phyloP scores from a whole-genome alignment of 768 basidiomycete species.

The Neoboletus magnificus region DNA sequence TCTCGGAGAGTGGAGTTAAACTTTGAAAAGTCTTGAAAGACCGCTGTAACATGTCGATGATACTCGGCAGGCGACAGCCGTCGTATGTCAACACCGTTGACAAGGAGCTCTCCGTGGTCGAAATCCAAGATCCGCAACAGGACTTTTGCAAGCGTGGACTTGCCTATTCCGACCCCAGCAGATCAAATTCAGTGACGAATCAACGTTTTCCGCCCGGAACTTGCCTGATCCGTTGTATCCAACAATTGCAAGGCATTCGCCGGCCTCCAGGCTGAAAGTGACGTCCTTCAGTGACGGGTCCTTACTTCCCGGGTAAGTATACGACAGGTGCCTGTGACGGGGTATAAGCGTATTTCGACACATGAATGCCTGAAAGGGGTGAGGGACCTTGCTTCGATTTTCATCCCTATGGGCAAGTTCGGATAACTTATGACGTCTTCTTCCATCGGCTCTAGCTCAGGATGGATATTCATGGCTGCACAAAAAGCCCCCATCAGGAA shows the following conservation, averaged over 20 bases:
- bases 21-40: conserved; percentile 84
- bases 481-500: conserved; percentile 87
- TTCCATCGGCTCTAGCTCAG: conserved; percentile 59
- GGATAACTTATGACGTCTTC: conserved; percentile 51
- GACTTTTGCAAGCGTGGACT: conserved; percentile 83
- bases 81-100: conserved; percentile 71
- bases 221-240: conserved; percentile 81
- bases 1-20: conserved; percentile 75
- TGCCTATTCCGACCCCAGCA: conserved; percentile 46
- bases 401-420: conserved; percentile 53
- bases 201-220: conserved; percentile 21
- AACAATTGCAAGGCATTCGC: conserved; percentile 82
- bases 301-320: conserved; percentile 73
- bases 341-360: conserved; percentile 8
- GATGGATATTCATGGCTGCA: conserved; percentile 69
- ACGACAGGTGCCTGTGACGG: conserved; percentile 54
- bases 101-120: conserved; percentile 59
- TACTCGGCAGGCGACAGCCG: conserved; percentile 64
- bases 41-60: conserved; percentile 71
- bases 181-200: conserved; percentile 7
- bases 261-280: conserved; percentile 65
- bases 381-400: conserved; percentile 64
- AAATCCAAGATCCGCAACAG: conserved; percentile 78
- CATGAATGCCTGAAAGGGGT: conserved; percentile 9
- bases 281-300: conserved; percentile 68